Conservation (phyloP, 2,329 filamentous ascomycete genomes). For the Pseudogymnoascus sp. region DNA sequence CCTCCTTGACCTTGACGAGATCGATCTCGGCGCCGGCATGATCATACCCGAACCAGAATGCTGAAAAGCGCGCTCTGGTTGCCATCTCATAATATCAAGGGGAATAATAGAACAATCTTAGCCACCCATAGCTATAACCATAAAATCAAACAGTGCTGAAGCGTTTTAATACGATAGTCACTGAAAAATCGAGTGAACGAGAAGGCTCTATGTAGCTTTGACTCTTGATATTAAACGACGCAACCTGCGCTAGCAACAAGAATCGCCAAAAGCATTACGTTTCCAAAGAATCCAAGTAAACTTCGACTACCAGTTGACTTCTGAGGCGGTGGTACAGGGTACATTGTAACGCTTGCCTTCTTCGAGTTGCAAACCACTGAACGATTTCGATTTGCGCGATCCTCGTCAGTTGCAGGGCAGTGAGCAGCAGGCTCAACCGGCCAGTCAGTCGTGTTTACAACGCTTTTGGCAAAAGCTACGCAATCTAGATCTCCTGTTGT, state of each 20-base stretch:
- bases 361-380: not conserved
- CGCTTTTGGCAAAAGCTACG: not conserved
- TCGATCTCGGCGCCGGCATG: not conserved
- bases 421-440: not conserved
- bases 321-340: not conserved
- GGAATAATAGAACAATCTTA: too few relatives aligned
- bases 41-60: not conserved
- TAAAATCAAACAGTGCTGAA: too few relatives aligned
- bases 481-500: not conserved
- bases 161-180: too few relatives aligned
- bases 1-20: not conserved
- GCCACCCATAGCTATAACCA: too few relatives aligned
- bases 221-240: not conserved
- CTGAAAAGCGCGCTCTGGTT: not conserved
- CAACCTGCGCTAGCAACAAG: not conserved
- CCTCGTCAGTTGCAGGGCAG: too few relatives aligned
- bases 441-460: not conserved
- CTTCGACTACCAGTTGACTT: not conserved
- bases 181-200: too few relatives aligned
- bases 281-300: not conserved
- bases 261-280: not conserved
- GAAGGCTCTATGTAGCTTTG: too few relatives aligned
- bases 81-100: not conserved
- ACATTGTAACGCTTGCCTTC: not conserved
- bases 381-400: not conserved